Base-by-base conservation (phyloP, 2,329 filamentous ascomycete species). In the Lachnellula hyalina region DNA sequence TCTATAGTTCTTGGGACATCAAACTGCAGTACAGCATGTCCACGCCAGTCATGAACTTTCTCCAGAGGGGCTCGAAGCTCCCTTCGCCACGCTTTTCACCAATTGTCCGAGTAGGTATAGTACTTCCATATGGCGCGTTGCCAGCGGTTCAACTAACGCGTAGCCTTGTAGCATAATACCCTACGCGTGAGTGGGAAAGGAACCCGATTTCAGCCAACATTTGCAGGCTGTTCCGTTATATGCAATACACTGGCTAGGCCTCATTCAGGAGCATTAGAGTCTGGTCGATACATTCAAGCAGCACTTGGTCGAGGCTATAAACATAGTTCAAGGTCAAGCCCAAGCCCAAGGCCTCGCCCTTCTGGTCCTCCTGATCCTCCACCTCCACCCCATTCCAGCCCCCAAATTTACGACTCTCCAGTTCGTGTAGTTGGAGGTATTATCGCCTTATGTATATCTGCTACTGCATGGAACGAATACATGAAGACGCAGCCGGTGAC, bases 381-480 rank as follows among this genome's bases (percentile, higher is more conserved):
- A 1, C 11, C 19, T 5, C 41, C 41, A 25, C 19, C 41, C 11
- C n/a, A 19, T 3, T 19, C 17, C 41, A 11, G 19, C 11, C 11
- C 11, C 17, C 11, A 15, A 6, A 44, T 8, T 3, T 19, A 19
- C 41, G 19, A 44, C 4, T 11, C 41, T 23, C 12, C 19, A 21
- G 19, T 5, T 19, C 36, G 52, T 1, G 50, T 55, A 6, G 46
- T 57, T 4, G 52, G 52, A 12, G 42, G 55, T 23, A 51, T 60
- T 5, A 42, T 57, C 3, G 48, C 17, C 32, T 32, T 46, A n/a
- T 59, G 59, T 36, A 19, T 50, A 23, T 49, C 46, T 12, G 6
- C 57, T 15, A 57, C 42, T 55, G 34, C 32, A n/a, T 56, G 44
- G 38, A 12, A 52, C 19, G 21, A 14, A 32, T 19, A 41, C 6